These are phyloP conservation scores for Camellia granthamiana DNA, from an alignment of 148 eudicot species.

Conservation along the genomic window DNA sequence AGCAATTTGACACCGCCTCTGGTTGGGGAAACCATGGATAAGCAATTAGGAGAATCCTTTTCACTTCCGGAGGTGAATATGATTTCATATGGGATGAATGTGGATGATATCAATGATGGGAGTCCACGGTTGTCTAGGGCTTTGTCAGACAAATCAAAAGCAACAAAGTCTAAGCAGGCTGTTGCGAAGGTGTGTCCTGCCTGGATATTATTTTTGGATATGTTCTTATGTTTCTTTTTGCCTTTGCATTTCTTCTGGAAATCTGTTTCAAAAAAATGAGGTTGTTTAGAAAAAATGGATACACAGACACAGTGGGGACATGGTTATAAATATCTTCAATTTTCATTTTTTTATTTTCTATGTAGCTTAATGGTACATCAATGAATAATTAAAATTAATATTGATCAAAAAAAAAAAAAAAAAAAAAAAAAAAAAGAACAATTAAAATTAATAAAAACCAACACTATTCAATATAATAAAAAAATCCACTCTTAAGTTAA, in stretches of 20 bases:
- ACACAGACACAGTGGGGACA: background rate
- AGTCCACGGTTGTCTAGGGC: constrained; percentile 74
- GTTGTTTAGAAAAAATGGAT: background rate
- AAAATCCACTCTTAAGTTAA: too few relatives aligned
- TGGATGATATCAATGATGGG: constrained; percentile 67
- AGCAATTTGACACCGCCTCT: constrained; percentile 22
- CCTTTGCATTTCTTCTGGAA: background rate
- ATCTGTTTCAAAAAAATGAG: background rate
- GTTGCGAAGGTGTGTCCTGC: constrained; percentile 64
- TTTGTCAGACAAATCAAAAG: constrained; percentile 62
- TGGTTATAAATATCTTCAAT: too few relatives aligned
- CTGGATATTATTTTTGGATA: background rate
- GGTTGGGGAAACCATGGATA: constrained; percentile 37
- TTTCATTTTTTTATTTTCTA: too few relatives aligned
- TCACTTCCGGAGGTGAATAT: constrained; percentile 53
- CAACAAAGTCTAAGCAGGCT: constrained; percentile 69
- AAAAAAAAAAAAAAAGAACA: too few relatives aligned
- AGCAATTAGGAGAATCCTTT: constrained; percentile 52
- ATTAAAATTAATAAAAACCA: too few relatives aligned
- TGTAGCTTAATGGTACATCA: too few relatives aligned
- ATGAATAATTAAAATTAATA: too few relatives aligned
- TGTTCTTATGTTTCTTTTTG: background rate
- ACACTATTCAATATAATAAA: too few relatives aligned
- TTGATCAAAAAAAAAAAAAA: too few relatives aligned
- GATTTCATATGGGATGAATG: constrained; percentile 24